Percentiles rank a stretch among this genome's conserved stretches.
phyloP scores from a whole-genome alignment of 352 stramenopile genomes.

The Phytophthora litchii region DNA sequence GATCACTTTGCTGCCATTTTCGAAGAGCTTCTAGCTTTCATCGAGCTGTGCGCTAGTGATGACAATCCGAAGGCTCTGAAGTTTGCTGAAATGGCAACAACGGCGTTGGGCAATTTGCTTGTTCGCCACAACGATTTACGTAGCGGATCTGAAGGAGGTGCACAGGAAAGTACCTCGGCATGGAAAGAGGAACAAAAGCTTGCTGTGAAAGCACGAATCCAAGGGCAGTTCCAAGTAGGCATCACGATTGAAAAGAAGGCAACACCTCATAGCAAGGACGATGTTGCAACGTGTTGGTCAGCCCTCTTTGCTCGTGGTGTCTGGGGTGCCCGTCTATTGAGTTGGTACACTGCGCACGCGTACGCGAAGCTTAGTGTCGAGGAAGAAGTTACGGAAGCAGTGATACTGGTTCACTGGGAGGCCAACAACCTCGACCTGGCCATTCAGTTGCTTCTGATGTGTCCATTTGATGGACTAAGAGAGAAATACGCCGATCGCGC shows the following conservation, averaged over 20 bases:
- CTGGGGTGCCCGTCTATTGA: slow-evolving; percentile 49
- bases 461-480: slow-evolving; percentile 59
- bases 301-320: slow-evolving; percentile 51
- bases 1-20: slow-evolving; percentile 43
- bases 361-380: slow-evolving; percentile 46
- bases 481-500: slow-evolving; percentile 41
- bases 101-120: slow-evolving; percentile 52
- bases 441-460: slow-evolving; percentile 60
- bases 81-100: slow-evolving; percentile 37
- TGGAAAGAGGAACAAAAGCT: slow-evolving; percentile 52
- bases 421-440: slow-evolving; percentile 36
- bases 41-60: slow-evolving; percentile 26
- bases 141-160: neutral
- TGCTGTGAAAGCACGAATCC: slow-evolving; percentile 43
- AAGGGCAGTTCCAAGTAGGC: slow-evolving; percentile 40
- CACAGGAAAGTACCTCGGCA: slow-evolving; percentile 11
- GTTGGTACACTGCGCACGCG: slow-evolving; percentile 58
- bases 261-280: neutral
- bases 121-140: slow-evolving; percentile 23
- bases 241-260: slow-evolving; percentile 1
- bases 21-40: slow-evolving; percentile 34
- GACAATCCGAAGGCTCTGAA: slow-evolving; percentile 14
- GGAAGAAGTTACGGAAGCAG: slow-evolving; percentile 39
- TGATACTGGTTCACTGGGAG: slow-evolving; percentile 45
- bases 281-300: slow-evolving; percentile 42